phyloP scores from a whole-genome alignment of 1,139 yeast species.

The Suhomyces coccinellae region DNA sequence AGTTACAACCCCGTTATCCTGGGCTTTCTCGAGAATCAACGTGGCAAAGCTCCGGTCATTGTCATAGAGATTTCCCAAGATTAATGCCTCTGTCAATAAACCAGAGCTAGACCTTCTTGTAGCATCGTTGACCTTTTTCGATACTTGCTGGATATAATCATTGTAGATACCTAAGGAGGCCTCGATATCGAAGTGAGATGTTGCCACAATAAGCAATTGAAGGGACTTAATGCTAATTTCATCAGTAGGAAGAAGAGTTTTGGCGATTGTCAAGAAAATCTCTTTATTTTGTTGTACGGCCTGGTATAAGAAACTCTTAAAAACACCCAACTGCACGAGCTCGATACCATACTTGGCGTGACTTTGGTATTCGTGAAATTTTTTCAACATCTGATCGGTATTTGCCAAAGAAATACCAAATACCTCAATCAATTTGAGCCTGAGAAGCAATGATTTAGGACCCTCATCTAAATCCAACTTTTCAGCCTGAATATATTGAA shows the following conservation, averaged over 20 bases:
- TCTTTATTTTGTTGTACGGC: slow-evolving; percentile 38
- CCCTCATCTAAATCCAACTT: slow-evolving; percentile 27
- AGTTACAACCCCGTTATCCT: slow-evolving; percentile 40
- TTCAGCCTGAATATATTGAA: slow-evolving; percentile 22
- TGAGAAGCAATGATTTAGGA: slow-evolving; percentile 25
- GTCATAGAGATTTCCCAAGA: slow-evolving; percentile 48
- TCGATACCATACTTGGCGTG: slow-evolving; percentile 39
- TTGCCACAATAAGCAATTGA: slow-evolving; percentile 49
- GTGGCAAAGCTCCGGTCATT: slow-evolving; percentile 64
- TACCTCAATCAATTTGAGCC: slow-evolving; percentile 34
- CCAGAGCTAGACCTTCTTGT: slow-evolving; percentile 48
- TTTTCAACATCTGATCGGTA: slow-evolving; percentile 29
- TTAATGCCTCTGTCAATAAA: slow-evolving; percentile 52
- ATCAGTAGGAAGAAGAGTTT: slow-evolving; percentile 37
- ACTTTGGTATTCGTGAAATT: slow-evolving; percentile 39
- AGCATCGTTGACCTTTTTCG: slow-evolving; percentile 33
- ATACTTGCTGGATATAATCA: slow-evolving; percentile 43
- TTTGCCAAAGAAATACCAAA: slow-evolving; percentile 39
- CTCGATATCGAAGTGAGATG: slow-evolving; percentile 46
- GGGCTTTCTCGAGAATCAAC: slow-evolving; percentile 58
- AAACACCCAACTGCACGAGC: slow-evolving; percentile 28
- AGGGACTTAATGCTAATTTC: slow-evolving; percentile 41
- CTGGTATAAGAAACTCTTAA: slow-evolving; percentile 32
- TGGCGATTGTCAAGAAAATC: slow-evolving; percentile 42
- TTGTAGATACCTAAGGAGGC: slow-evolving; percentile 54